Base-by-base conservation (phyloP, 1,284 basidiomycete genomes). In the Filobasidium uniguttulatum region DNA sequence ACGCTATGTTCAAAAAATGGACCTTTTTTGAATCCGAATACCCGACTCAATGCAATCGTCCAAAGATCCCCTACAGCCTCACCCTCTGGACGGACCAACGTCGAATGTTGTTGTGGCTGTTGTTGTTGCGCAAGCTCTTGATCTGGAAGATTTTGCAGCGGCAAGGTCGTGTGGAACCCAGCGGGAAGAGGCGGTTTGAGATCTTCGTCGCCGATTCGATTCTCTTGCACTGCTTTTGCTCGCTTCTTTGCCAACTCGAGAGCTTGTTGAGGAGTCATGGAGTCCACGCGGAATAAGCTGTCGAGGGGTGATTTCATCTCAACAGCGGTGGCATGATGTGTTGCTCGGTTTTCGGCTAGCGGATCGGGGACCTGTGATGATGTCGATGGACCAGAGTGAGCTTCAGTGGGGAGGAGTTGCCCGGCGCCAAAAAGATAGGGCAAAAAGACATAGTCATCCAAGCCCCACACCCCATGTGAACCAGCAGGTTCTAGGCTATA, bases 381-480 rank as follows among this genome's bases (percentile, higher is more conserved):
- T 1, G 30, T 52, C 28, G 29, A 33, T 25, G 14, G 9, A 49
- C n/a, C 31, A 30, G 7, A 5, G 60, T 71, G 10, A 55, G 79
- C 84, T 81, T n/a, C n/a, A n/a, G n/a, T n/a, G n/a, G n/a, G n/a
- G 69, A 76, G 74, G 48, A 94, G 71, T 62, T 93, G 87, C 0
- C 82, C 82, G 1, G 82, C 77, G 2, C 87, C 88, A 62, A 81
- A 89, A 7, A 91, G 63, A 70, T 94, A 94, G 0, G 89, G 89
- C 6, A 93, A 72, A 65, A 94, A 94, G 60, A 93, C 89, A 62
- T 94, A 96, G 62, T 99, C 94, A 64, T 99, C 90, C 30, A 99
- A 71, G 0, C 93, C 93, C 93, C 93, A 99, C 0, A 97, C 93
- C 7, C 93, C 93, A 62, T 98, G 94, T 56, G 85, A 90, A 2